Base-by-base conservation (phyloP, 352 stramenopile genomes). In the Thraustochytrium striatum region DNA sequence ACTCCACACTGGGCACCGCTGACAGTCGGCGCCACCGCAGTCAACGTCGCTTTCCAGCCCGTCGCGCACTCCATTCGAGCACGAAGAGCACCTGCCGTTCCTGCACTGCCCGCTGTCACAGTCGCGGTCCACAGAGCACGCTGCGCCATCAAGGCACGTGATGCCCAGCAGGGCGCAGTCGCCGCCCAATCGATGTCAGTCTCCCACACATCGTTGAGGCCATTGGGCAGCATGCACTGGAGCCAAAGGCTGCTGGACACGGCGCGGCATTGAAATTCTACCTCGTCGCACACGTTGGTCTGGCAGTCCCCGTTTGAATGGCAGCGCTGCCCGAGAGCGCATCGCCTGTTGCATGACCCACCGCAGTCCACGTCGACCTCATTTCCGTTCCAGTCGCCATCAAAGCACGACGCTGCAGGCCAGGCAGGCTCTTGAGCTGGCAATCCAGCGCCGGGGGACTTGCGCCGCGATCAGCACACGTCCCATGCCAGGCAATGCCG, bases 151-250 rank as follows among this genome's bases (percentile, higher is more conserved):
- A 0, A 3, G 33, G 36, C 65, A 75, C 8, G 39, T 41, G 13
- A 75, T 61, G 32, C 65, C 65, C 13, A 75, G 61, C 9, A 75
- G 30, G 32, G 65, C 43, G 30, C 65, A 75, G 9, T 75, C 43
- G 35, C 65, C 65, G n/a, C 65, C 65, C 21, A 30, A 75, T 30
- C 50, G 33, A 75, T 25, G 47, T 55, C 47, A 21, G 47, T 55
- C 47, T 75, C 65, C 65, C 65, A 75, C 2, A 32, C 65, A 32
- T 75, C 47, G 33, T 68, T 30, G n/a, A 68, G n/a, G 9, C 25
- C 3, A 25, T 75, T 68, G 16, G 65, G 65, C 11, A 61, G 21
- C 3, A 75, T 19, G 52, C 65, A 75, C 21, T 36, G 32, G 0
- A 61, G n/a, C 9, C 65, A 61, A 11, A 21, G 19, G 41, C 52